Evolutionary conservation across 768 basidiomycete species (phyloP), one percentile per base, ranked within the genome.

Genomic region (Botryobasidium botryosum): DNA sequence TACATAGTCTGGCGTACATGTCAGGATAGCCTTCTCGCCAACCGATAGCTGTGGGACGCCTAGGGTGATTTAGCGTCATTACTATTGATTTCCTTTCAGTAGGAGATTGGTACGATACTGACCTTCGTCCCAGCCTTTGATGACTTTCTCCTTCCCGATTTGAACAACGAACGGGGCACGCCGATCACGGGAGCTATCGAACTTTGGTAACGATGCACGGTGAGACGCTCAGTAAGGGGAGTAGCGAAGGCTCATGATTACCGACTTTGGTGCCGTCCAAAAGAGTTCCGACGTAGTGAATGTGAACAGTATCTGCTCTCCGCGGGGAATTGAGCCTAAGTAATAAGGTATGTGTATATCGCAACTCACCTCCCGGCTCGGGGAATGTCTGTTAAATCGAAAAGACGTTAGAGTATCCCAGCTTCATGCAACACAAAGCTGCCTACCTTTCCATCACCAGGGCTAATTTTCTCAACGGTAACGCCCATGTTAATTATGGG

Each of bases 51-150:
- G 67, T 4, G 69, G 74, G 13, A 91, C 83, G 40, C 77, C 84
- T 86, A 23, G 32, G 25, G 54, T 44, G 44, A 10, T 18, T 7
- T 46, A 29, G n/a, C 38, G 45, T 39, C 23, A 13, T 12, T 12
- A 13, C 12, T 12, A 39, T 13, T 13, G 12, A 35, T 38, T 13
- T 28, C 35, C 20, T 18, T 12, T 13, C 12, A 39, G 37, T 13
- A 20, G 1, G 20, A 39, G 13, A 21, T 12, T 12, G 23, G 23
- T 7, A 13, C 12, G 33, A 32, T 17, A 61, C 68, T 53, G 51
- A 79, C 87, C 86, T 59, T 87, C 82, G 55, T 88, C 86, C 87
- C 85, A 90, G 26, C 86, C 83, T 56, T 69, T 79, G 64, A 91
- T 88, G 39, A 91, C 86, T 56, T 77, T 75, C 6, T 82, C 81